Conservation (phyloP, 2,329 filamentous ascomycete genomes). For the Colletotrichum liriopes region DNA sequence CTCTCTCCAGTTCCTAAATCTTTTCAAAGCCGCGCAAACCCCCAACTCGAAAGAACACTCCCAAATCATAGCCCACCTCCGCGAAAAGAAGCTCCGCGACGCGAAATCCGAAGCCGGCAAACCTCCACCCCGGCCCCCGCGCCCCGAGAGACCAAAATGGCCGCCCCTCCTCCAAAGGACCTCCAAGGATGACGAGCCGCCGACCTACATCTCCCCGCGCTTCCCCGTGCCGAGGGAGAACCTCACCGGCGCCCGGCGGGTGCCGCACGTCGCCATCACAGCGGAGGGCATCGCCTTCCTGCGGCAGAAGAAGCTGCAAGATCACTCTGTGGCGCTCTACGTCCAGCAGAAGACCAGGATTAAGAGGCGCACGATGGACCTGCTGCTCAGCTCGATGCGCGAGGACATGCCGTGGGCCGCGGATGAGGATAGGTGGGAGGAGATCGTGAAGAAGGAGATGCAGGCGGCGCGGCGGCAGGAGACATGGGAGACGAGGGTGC, state of each 20-base stretch:
- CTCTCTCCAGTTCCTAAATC: slow-evolving; percentile 56
- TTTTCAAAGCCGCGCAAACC: slow-evolving; percentile 57
- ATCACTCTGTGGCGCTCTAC: slow-evolving; percentile 66
- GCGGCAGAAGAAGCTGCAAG: slow-evolving; percentile 77
- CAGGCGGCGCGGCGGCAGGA: neutral
- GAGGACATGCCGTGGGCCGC: slow-evolving; percentile 55
- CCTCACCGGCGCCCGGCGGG: slow-evolving; percentile 64
- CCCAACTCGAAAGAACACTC: slow-evolving; percentile 58
- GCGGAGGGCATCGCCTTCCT: slow-evolving; percentile 75
- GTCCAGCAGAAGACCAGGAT: slow-evolving; percentile 68
- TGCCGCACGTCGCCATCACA: slow-evolving; percentile 71
- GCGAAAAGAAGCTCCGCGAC: slow-evolving; percentile 44
- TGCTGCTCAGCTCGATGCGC: slow-evolving; percentile 46
- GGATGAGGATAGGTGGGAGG: slow-evolving; percentile 67
- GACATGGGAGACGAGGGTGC: neutral
- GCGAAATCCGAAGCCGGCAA: slow-evolving; percentile 14
- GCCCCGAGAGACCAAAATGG: slow-evolving; percentile 42
- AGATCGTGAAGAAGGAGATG: slow-evolving; percentile 51
- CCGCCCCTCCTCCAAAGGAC: slow-evolving; percentile 55
- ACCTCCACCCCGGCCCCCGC: slow-evolving; percentile 43
- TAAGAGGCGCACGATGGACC: slow-evolving; percentile 54
- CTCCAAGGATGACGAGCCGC: slow-evolving; percentile 54
- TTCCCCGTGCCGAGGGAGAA: slow-evolving; percentile 65
- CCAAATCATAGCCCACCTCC: slow-evolving; percentile 60
- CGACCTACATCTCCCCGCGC: slow-evolving; percentile 63